These are phyloP conservation scores for Tricladium varicosporioides DNA, from an alignment of 2,329 filamentous ascomycete species.

Conservation along the genomic window DNA sequence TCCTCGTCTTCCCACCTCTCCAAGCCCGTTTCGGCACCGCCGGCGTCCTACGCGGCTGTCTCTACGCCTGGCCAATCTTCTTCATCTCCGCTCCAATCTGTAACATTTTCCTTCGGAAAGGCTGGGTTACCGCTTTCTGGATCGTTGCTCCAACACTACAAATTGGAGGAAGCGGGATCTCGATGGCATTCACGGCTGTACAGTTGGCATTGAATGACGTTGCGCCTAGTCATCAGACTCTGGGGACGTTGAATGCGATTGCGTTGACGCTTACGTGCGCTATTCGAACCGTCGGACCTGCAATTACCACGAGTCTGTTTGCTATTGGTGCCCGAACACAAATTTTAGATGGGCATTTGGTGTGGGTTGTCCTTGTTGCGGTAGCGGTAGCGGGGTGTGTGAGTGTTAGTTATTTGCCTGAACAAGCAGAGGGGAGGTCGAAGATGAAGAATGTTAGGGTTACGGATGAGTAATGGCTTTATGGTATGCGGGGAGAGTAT, in stretches of 20 bases:
- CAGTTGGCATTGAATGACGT: slow-evolving; percentile 76
- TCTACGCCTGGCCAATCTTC: slow-evolving; percentile 60
- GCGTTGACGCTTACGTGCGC: slow-evolving; percentile 60
- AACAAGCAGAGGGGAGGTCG: slow-evolving; percentile 27
- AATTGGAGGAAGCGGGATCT: slow-evolving; percentile 50
- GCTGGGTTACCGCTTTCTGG: slow-evolving; percentile 36
- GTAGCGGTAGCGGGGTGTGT: slow-evolving; percentile 36
- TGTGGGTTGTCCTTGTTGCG: slow-evolving; percentile 57
- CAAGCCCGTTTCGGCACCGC: slow-evolving; percentile 67
- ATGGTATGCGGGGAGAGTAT: no score
- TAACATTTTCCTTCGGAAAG: slow-evolving; percentile 53
- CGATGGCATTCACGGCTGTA: slow-evolving; percentile 56
- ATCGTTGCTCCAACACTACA: slow-evolving; percentile 42
- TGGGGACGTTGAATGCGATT: slow-evolving; percentile 72
- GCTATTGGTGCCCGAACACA: slow-evolving; percentile 63
- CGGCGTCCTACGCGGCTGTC: slow-evolving; percentile 59
- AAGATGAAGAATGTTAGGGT: slow-evolving; percentile 5
- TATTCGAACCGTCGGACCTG: slow-evolving; percentile 65
- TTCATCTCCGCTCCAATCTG: slow-evolving; percentile 53
- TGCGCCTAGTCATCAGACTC: slow-evolving; percentile 58
- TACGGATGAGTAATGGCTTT: no score
- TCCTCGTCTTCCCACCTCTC: slow-evolving; percentile 66
- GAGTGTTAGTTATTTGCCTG: slow-evolving; percentile 36
- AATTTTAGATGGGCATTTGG: slow-evolving; percentile 61
- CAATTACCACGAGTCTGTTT: slow-evolving; percentile 64